Evolutionary conservation across 2,329 filamentous ascomycete species (phyloP).

Genomic region (Venturia nashicola): DNA sequence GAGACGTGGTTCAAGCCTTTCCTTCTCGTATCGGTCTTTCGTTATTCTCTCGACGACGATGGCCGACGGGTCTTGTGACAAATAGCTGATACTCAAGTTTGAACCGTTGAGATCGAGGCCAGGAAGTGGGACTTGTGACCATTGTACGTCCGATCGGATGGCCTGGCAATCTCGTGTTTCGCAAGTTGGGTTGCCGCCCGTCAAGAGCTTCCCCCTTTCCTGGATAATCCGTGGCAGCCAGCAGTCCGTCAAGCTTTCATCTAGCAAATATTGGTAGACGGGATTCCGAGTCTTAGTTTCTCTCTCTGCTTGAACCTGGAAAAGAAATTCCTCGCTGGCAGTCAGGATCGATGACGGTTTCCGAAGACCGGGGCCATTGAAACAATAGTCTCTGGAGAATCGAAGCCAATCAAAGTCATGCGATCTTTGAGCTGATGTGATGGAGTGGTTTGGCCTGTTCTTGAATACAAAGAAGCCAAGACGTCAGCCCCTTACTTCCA

Average conservation of each 20-base stretch:
- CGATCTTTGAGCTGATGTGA: neutral
- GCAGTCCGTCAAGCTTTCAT: neutral
- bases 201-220: neutral
- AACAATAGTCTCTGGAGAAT: neutral
- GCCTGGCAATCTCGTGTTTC: conserved; percentile 3
- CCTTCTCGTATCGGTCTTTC: neutral
- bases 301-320: neutral
- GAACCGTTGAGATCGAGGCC: neutral
- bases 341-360: neutral
- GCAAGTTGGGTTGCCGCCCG: neutral
- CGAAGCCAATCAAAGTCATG: neutral
- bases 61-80: neutral
- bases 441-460: neutral
- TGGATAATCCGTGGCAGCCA: neutral
- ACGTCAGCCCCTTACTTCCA: neutral
- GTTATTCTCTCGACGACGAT: neutral
- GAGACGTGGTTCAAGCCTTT: neutral
- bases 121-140: neutral
- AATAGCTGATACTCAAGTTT: neutral
- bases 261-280: neutral
- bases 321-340: neutral
- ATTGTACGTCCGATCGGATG: conserved; percentile 6
- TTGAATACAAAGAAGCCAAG: neutral
- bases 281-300: neutral
- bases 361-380: neutral